phyloP scores from a whole-genome alignment of 2,329 filamentous ascomycete genomes.

The Alternaria ventricosa region DNA sequence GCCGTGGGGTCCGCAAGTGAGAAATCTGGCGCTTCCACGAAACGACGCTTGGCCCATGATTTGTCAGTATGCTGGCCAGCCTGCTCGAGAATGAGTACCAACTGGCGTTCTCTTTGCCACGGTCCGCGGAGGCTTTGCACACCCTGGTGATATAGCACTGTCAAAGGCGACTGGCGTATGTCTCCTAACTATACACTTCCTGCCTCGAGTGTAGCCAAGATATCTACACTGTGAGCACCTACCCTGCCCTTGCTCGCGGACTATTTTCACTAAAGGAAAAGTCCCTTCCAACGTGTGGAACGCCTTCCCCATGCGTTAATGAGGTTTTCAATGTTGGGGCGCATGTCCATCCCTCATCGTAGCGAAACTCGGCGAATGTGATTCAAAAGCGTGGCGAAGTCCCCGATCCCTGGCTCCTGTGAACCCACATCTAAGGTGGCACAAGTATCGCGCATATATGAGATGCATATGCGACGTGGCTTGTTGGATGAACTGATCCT shows the following conservation, averaged over 20 bases:
- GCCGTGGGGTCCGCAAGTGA: background rate
- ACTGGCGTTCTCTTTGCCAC: background rate
- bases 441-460: conserved; percentile 1
- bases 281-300: background rate
- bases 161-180: background rate
- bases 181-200: background rate
- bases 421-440: background rate
- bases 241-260: background rate
- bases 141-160: background rate
- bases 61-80: background rate
- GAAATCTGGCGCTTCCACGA: background rate
- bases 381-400: background rate
- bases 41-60: background rate
- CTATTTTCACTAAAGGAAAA: background rate
- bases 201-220: background rate
- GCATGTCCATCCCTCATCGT: background rate
- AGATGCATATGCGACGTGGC: background rate
- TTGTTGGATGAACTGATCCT: background rate
- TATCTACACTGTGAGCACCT: background rate
- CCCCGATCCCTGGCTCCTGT: conserved; percentile 3
- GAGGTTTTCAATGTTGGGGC: background rate
- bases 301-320: background rate
- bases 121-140: background rate
- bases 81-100: background rate
- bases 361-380: background rate